A percentile compares a stretch with the other conserved stretches of the same genome.
Evolutionary conservation across 1,284 basidiomycete species (phyloP).

Genomic region (Ceratobasidium theobromae): DNA sequence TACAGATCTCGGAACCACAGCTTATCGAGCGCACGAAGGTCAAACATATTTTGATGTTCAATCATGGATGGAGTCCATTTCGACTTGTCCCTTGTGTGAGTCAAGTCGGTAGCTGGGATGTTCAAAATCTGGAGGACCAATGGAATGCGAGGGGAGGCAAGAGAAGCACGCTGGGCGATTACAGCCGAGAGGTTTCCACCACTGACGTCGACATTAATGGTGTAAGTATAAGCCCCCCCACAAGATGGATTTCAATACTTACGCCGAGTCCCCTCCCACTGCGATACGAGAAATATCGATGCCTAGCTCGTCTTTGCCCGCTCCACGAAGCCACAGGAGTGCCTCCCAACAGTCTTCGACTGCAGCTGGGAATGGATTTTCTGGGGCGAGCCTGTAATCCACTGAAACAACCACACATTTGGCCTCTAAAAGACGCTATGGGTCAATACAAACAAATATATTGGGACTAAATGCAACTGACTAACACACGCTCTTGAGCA

Average conservation of each 20-base stretch:
- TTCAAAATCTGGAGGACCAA: slow-evolving; percentile 64
- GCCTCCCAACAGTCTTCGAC: slow-evolving; percentile 71
- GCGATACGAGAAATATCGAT: slow-evolving; percentile 51
- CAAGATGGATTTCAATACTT: slow-evolving; percentile 23
- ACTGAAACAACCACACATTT: slow-evolving; percentile 59
- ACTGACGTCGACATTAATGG: background rate
- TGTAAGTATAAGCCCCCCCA: background rate
- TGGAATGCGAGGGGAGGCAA: slow-evolving; percentile 54
- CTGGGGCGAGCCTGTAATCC: slow-evolving; percentile 74
- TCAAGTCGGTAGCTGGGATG: slow-evolving; percentile 60
- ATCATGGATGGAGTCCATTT: slow-evolving; percentile 51
- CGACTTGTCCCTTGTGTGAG: slow-evolving; percentile 54
- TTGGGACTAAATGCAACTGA: slow-evolving; percentile 60
- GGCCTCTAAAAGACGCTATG: slow-evolving; percentile 39
- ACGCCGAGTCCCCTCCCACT: slow-evolving; percentile 71
- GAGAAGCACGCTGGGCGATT: slow-evolving; percentile 61
- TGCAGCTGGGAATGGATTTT: slow-evolving; percentile 70
- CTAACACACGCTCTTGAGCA: slow-evolving; percentile 61
- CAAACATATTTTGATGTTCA: slow-evolving; percentile 59
- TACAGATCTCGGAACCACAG: slow-evolving; percentile 71
- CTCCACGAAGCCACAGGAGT: slow-evolving; percentile 59
- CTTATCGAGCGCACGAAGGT: slow-evolving; percentile 65
- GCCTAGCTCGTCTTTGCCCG: slow-evolving; percentile 48
- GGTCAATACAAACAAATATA: too few species aligned
- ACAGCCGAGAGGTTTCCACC: slow-evolving; percentile 73